A percentile compares a stretch with the other conserved stretches of the same genome.
Evolutionary conservation across 371 early-diverging fungal genomes (phyloP).

Genomic region (Circinella umbellata): DNA sequence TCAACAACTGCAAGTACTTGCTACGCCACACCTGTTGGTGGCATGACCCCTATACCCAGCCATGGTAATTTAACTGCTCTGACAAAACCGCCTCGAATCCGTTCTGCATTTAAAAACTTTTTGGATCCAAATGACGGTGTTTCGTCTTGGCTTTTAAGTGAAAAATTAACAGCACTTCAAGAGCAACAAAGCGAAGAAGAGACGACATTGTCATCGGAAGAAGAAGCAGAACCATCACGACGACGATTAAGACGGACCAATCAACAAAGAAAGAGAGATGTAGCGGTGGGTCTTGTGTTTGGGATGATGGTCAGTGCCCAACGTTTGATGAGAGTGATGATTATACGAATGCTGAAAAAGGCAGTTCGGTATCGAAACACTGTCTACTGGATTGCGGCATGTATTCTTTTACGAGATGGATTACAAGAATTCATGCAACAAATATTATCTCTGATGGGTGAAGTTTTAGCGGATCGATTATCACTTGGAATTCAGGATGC

Average conservation of each 20-base stretch:
- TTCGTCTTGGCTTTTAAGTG: conserved; percentile 22
- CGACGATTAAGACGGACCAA: background rate
- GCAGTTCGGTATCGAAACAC: conserved; percentile 30
- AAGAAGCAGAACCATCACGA: background rate
- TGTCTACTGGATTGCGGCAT: conserved; percentile 41
- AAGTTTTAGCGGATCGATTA: conserved; percentile 20
- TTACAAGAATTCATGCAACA: conserved; percentile 34
- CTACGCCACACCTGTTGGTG: conserved; percentile 32
- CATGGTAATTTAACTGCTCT: conserved; percentile 30
- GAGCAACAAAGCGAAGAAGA: conserved; percentile 7
- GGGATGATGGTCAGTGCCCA: conserved; percentile 9
- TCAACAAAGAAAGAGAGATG: conserved; percentile 8
- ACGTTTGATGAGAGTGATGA: background rate
- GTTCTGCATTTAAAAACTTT: conserved; percentile 24
- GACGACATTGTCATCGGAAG: background rate
- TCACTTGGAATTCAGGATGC: background rate
- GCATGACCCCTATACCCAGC: conserved; percentile 34
- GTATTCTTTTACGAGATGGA: conserved; percentile 38
- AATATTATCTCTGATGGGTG: conserved; percentile 31
- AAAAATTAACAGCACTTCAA: conserved; percentile 24
- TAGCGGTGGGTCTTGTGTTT: conserved; percentile 3
- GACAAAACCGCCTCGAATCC: conserved; percentile 32
- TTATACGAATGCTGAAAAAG: conserved; percentile 21
- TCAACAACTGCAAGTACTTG: conserved; percentile 21
- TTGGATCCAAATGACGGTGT: conserved; percentile 8